phyloP scores from a whole-genome alignment of 225 moss, liverwort and hornwort species.

The Marchantia paleacea region DNA sequence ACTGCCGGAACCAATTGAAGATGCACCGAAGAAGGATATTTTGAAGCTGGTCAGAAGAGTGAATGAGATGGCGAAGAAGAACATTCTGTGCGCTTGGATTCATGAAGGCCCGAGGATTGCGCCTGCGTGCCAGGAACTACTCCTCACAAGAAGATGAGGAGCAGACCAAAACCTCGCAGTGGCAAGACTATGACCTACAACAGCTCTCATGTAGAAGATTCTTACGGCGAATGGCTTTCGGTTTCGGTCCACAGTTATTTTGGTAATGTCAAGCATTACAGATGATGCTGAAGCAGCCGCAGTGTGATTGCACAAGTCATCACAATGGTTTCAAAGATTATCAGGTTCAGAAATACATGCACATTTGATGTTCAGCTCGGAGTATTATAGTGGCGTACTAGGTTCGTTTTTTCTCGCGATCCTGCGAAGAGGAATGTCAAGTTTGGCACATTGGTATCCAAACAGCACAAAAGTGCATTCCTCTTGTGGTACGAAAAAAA shows the following conservation, averaged over 20 bases:
- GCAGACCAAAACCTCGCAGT: not conserved
- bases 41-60: conserved; percentile 13
- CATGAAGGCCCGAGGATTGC: not conserved
- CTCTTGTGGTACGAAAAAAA: no score
- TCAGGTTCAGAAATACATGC: no score
- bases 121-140: no score
- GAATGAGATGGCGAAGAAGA: conserved; percentile 16
- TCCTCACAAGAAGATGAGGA: not conserved
- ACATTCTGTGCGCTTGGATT: conserved; percentile 16
- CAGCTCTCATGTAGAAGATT: not conserved
- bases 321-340: no score
- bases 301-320: no score
- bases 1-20: conserved; percentile 13
- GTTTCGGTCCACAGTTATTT: not conserved
- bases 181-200: not conserved
- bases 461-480: no score
- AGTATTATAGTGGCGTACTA: no score
- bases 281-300: no score
- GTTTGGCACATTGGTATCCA: no score
- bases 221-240: not conserved
- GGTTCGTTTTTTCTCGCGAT: no score
- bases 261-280: not conserved
- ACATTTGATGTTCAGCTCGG: no score
- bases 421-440: no score
- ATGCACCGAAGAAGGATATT: conserved; percentile 16